Conservation (phyloP, 805 yeast species). For the Candida vaughaniae region DNA sequence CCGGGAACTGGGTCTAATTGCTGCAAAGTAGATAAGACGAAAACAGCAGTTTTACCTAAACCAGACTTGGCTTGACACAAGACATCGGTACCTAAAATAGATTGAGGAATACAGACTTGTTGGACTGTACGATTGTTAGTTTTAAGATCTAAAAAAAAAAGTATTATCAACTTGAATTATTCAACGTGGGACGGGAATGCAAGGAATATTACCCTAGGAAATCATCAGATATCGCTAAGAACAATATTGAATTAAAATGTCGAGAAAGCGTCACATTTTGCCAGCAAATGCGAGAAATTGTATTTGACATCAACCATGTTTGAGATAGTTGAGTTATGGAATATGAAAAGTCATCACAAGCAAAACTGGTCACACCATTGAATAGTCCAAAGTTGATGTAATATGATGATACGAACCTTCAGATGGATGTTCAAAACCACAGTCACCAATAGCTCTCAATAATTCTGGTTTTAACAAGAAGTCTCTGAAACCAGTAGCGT, state of each 20-base stretch:
- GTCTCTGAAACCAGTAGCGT: constrained; percentile 98
- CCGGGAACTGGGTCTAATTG: constrained; percentile 98
- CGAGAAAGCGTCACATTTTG: too few relatives aligned
- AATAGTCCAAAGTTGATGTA: neutral
- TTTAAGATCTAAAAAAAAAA: constrained; percentile 1
- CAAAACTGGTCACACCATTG: neutral
- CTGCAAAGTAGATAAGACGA: constrained; percentile 92
- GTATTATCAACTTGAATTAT: too few relatives aligned
- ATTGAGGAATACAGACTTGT: constrained; percentile 97
- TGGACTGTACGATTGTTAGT: constrained; percentile 56
- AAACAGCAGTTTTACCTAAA: constrained; percentile 98
- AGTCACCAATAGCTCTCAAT: constrained; percentile 95
- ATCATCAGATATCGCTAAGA: too few relatives aligned
- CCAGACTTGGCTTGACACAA: constrained; percentile 99
- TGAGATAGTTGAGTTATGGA: too few relatives aligned
- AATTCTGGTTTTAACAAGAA: constrained; percentile 95
- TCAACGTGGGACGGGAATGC: too few relatives aligned
- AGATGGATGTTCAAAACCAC: constrained; percentile 99
- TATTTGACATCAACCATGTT: too few relatives aligned
- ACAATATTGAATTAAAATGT: too few relatives aligned
- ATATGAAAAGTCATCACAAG: too few relatives aligned
- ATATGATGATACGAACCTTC: constrained; percentile 70
- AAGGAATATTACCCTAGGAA: too few relatives aligned
- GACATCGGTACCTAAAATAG: constrained; percentile 96
- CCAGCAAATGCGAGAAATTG: too few relatives aligned